Conservation (phyloP, 129 eudicot genomes). For the Gnaphalium uliginosum region DNA sequence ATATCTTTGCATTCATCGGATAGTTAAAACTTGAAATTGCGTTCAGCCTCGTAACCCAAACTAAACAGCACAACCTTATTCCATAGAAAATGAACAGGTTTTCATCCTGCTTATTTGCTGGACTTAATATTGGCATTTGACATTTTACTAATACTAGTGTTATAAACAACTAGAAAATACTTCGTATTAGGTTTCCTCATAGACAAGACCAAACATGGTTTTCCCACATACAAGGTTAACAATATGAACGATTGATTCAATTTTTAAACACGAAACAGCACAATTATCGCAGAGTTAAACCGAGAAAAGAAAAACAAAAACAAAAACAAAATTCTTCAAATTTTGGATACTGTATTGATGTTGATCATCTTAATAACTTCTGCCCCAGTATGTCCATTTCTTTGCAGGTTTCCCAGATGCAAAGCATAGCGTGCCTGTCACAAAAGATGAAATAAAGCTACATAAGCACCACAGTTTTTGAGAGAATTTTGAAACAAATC, state of each 20-base stretch:
- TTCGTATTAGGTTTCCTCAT: neutral
- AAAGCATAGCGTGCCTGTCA: conserved; percentile 66
- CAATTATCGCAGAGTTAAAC: conserved; percentile 4
- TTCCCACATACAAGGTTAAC: neutral
- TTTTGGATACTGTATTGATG: neutral
- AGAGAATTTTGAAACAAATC: neutral
- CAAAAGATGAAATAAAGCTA: neutral
- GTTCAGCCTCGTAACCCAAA: too few relatives aligned
- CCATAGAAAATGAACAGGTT: too few relatives aligned
- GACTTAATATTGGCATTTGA: neutral
- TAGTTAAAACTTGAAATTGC: too few relatives aligned
- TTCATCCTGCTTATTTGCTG: neutral
- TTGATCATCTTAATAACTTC: conserved; percentile 45
- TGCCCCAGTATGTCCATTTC: conserved; percentile 82
- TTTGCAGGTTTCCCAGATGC: conserved; percentile 78
- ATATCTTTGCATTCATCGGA: too few relatives aligned
- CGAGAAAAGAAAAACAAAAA: neutral
- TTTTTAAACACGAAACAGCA: conserved; percentile 17
- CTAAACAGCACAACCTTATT: too few relatives aligned
- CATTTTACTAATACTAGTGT: neutral
- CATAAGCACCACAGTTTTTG: neutral
- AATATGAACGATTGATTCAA: neutral
- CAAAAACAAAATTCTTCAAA: neutral
- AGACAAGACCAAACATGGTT: neutral
- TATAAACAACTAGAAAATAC: neutral